Evolutionary conservation across 2,329 filamentous ascomycete species (phyloP), one percentile per base, ranked within the genome.

Genomic region (Ophiostoma australiae): DNA sequence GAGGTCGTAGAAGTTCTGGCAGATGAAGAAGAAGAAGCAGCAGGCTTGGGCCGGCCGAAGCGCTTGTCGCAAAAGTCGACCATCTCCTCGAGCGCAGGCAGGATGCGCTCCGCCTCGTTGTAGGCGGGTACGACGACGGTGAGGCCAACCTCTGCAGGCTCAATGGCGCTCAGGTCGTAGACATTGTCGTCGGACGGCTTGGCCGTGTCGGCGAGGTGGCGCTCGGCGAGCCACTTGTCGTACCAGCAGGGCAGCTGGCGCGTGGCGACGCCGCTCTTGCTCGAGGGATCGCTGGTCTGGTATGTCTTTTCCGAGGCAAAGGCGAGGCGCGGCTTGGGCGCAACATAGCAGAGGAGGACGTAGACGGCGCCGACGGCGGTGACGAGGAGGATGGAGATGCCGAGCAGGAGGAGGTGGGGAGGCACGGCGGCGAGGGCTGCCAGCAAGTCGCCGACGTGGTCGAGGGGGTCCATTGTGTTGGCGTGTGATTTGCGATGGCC

Each of bases 71-170:
- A 85, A 78, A 94, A 97, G 68, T 88, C 89, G 35, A 98, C 90
- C 1, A 95, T 93, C 80, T 99, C 95, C 77, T 96, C 90, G 15
- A 99, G 84, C 81, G 97, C 97, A 13, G 90, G 90, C 15, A 88
- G 85, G 67, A 99, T 85, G 39, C 95, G 89, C 72, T 91, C 85
- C 78, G 94, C 90, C 78, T 99, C 95, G 76, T 99, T 99, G 85
- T 93, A 99, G 11, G 95, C 95, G 0, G 95, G 95, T 63, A 99
- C 90, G 0, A 99, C 93, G 8, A 98, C 89, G 70, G 91, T 95
- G 83, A 99, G 89, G 78, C 91, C 91, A n/a, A 97, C 81, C 73
- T 94, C 89, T 17, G 93, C 87, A 1, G 89, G 85, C 74, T 93
- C 90, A 70, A 96, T 90, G 65, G 83, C 80, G 75, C 87, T 85